Base-by-base conservation (phyloP, 305 asterid species). In the Lippia alba region DNA sequence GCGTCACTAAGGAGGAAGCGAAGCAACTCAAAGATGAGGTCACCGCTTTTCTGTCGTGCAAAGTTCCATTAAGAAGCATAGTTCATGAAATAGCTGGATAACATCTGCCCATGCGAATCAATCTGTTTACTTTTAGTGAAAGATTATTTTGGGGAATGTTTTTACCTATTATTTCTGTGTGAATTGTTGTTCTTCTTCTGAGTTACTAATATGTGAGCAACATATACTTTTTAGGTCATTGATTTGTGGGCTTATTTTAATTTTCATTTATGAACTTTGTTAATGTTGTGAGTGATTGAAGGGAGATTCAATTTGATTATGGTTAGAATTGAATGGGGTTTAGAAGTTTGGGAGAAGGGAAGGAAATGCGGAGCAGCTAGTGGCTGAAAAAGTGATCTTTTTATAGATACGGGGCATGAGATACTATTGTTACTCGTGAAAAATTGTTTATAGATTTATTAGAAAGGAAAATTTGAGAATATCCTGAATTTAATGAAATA, bases 21-120 rank as follows among this genome's bases (percentile, higher is more conserved):
- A 82, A 66, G 77, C 79, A 82, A 70, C 97, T 91, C 82, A 85
- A 96, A 81, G 94, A 91, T 71, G 99, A 94, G 96, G 99, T 93
- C 3, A 51, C 55, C 33, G 2, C 40, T 15, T 59, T 59, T 41
- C 66, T 18, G 5, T 20, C 62, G 7, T 45, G 18, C 2, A 24
- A 20, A 59, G 45, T 56, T 71, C 30, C 66, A 41, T 64, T 41
- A 11, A 49, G 72, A n/a, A 60, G 14, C 44, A 19, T 9, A 18
- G 2, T 73, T 50, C 66, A 51, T 36, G 54, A 40, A 32, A 64
- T 62, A 46, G 36, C 50, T 73, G 61, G 67, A 54, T 72, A 12
- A 16, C 59, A 12, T 63, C 15, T 61, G 46, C 50, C 63, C 1
- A 60, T 34, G n/a, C 10, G 57, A 49, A 40, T 36, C 33, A 19